Base-by-base conservation (phyloP, 2,329 filamentous ascomycete genomes). In the Cladosporium sp. region DNA sequence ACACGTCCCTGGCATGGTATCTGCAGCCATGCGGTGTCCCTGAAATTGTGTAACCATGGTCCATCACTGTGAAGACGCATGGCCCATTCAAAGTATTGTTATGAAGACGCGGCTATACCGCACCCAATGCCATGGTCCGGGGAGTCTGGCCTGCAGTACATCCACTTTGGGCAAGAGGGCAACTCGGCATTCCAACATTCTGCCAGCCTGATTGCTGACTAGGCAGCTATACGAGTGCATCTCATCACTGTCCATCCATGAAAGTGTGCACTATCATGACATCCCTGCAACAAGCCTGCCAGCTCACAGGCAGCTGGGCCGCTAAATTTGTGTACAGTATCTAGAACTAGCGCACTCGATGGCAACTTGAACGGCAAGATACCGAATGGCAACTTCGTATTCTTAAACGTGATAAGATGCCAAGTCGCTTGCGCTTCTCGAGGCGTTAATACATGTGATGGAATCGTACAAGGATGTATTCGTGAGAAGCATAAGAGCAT, bases 41-140 rank as follows among this genome's bases (percentile, higher is more conserved):
- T 34, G 52, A 55, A 30, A 34, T 55, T 34, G 28, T 55, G 28
- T 34, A 34, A 55, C 52, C 51, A 54, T 34, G 51, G 51, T 54
- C 26, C 15, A 41, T 41, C 32, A 12, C 51, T 54, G 51, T 52
- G 49, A 52, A 52, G 49, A 52, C 24, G 49, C 28, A 54, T 54
- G 30, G 52, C 34, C 10, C 41, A 21, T 47, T 55, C n/a, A 21
- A 21, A 21, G n/a, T n/a, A 21, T 47, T 47, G n/a, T 24, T 21
- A 6, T 47, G 41, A 47, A 47, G 41, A 47, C 41, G 34, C 18
- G 52, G 30, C 18, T 18, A 12, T n/a, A 54, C 24, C 28, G 51
- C 51, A 54, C 52, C 52, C 51, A 34, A 55, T 15, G 52, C 52
- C 52, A 55, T 32, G 52, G 52, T 34, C 52, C 41, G 28, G 18